phyloP scores from a whole-genome alignment of 129 eudicot genomes.

The Lactuca sativa region DNA sequence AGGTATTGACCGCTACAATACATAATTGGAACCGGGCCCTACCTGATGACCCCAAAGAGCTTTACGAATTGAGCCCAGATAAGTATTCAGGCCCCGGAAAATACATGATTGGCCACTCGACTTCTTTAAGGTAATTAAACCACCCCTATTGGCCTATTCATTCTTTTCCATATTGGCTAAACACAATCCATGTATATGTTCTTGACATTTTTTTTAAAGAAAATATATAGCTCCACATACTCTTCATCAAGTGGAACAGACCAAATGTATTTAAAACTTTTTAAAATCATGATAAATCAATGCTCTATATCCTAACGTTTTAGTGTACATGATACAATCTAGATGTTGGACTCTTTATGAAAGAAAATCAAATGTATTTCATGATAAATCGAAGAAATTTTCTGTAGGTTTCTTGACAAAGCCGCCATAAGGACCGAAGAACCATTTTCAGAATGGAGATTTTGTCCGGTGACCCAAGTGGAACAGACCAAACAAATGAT shows the following conservation, averaged over 20 bases:
- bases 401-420: slow-evolving; percentile 57
- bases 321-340: too few species aligned
- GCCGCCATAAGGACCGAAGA: slow-evolving; percentile 61
- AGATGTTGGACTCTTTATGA: too few species aligned
- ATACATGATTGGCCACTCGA: slow-evolving; percentile 54
- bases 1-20: slow-evolving; percentile 58
- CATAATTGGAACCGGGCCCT: slow-evolving; percentile 49
- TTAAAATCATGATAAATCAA: too few species aligned
- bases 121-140: slow-evolving; percentile 52
- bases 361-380: too few species aligned
- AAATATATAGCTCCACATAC: too few species aligned
- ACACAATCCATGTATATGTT: too few species aligned
- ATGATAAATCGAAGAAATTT: too few species aligned
- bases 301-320: too few species aligned
- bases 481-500: slow-evolving; percentile 82
- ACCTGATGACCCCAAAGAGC: slow-evolving; percentile 60
- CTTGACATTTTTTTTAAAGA: too few species aligned
- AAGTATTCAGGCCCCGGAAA: slow-evolving; percentile 47
- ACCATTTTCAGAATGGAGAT: slow-evolving; percentile 45
- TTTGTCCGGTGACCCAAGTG: slow-evolving; percentile 76
- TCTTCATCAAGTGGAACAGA: too few species aligned
- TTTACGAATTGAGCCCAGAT: slow-evolving; percentile 57
- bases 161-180: too few species aligned
- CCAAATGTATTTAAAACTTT: too few species aligned
- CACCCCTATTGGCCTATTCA: neutral